A percentile compares a stretch with the other conserved stretches of the same genome.
Conservation (phyloP, 2,329 filamentous ascomycete species). For the Cordyceps javanica region DNA sequence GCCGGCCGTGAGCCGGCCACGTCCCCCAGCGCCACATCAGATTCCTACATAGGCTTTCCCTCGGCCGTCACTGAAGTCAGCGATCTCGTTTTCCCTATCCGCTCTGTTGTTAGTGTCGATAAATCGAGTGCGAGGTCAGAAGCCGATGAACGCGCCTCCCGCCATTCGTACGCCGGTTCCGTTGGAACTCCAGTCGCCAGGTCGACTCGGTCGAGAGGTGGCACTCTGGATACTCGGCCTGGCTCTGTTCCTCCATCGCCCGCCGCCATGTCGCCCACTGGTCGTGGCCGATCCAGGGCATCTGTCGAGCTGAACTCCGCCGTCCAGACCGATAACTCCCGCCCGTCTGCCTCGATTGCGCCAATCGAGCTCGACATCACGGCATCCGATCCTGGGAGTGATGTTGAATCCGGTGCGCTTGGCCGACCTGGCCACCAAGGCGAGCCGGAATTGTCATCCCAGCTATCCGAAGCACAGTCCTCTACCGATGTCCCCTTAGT, state of each 20-base stretch:
- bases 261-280: not conserved
- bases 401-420: constrained; percentile 20
- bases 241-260: not conserved
- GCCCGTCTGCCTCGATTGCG: constrained; percentile 26
- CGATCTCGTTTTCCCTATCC: constrained; percentile 73
- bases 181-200: constrained; percentile 26
- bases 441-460: constrained; percentile 14
- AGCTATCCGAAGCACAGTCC: constrained; percentile 19
- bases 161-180: constrained; percentile 26
- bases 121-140: constrained; percentile 37
- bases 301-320: constrained; percentile 34
- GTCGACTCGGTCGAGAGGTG: constrained; percentile 22
- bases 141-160: constrained; percentile 33
- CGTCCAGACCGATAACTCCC: constrained; percentile 38
- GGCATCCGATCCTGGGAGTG: constrained; percentile 27
- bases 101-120: constrained; percentile 70
- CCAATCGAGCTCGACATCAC: constrained; percentile 30
- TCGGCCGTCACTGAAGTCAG: constrained; percentile 30
- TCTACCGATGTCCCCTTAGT: constrained; percentile 42
- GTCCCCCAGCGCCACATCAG: not conserved
- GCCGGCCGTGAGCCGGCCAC: not conserved
- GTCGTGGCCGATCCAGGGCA: constrained; percentile 13
- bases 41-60: constrained; percentile 18
- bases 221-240: constrained; percentile 21
- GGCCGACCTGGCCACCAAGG: constrained; percentile 3